Base-by-base conservation (phyloP, 176 grass and related monocot species). In the Pontederia paniculata region DNA sequence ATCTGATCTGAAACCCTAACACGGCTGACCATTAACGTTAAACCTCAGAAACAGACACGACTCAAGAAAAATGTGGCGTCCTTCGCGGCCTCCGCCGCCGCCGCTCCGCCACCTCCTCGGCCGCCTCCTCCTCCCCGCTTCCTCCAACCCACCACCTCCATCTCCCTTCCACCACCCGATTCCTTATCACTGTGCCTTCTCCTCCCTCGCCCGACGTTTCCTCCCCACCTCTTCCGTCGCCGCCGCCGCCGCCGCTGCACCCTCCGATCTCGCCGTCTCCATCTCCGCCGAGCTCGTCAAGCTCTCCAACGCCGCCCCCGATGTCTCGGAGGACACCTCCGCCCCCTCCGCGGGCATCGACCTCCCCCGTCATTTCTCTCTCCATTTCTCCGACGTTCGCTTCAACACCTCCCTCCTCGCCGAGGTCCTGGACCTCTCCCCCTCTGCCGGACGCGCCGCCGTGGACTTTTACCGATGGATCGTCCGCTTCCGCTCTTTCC, bases 341-440 rank as follows among this genome's bases (percentile, higher is more conserved):
- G 68, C 82, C 25, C 55, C 80, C 2, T 49, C 68, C 41, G 50
- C 64, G 28, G 28, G 28, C 68, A 77, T 86, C 16, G 77, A 82
- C 60, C 60, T 85, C 45, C 71, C 78, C 10, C 53, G 86, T 51
- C 80, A 98, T 71, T 81, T 98, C 69, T 74, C 81, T 41, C 93
- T 98, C 50, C 86, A 98, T 37, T 88, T 84, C 80, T 98, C 93
- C 42, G 86, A 98, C 54, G 83, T 98, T 45, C 66, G 72, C 62
- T 88, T 85, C 65, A 84, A 79, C 72, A 83, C 77, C 52, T 60
- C 68, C 0, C 80, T 98, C 60, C 78, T 98, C 62, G 56, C 74
- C 23, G 83, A 91, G 63, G 50, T 82, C 10, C 86, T 98, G 53
- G 37, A 73, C 17, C 72, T 98, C 54, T 88, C 93, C 52, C 83